Percentiles rank a stretch among this genome's conserved stretches.
Evolutionary conservation across 2,329 filamentous ascomycete species (phyloP).

Genomic region (Nemania bipapillata): DNA sequence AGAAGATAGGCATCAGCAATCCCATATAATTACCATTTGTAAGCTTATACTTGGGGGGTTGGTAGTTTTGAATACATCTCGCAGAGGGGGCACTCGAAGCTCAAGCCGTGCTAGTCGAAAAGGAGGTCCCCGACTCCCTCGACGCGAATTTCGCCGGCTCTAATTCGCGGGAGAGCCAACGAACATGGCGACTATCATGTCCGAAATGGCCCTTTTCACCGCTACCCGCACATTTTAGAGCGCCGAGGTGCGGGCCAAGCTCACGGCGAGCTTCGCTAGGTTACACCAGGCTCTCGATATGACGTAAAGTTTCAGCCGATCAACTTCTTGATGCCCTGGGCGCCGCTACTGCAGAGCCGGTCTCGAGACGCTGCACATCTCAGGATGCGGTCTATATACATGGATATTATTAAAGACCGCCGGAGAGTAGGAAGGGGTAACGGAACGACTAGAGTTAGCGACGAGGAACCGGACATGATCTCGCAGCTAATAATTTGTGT

Average conservation of each 20-base stretch:
- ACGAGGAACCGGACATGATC: constrained; percentile 75
- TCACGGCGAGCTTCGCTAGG: constrained; percentile 76
- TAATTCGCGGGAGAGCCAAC: constrained; percentile 71
- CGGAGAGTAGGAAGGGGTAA: constrained; percentile 52
- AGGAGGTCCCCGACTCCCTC: constrained; percentile 75
- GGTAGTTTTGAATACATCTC: no score
- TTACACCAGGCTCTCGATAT: constrained; percentile 84
- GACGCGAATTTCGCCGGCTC: constrained; percentile 68
- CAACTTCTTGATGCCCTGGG: constrained; percentile 85
- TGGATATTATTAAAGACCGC: constrained; percentile 74
- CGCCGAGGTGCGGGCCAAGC: constrained; percentile 76
- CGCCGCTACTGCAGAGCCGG: constrained; percentile 79
- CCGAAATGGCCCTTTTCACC: constrained; percentile 84
- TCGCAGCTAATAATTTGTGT: constrained; percentile 79
- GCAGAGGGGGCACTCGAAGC: constrained; percentile 69
- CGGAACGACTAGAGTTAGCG: constrained; percentile 54
- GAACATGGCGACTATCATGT: constrained; percentile 74
- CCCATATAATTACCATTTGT: no score
- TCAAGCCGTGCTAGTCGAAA: constrained; percentile 77
- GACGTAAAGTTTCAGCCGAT: constrained; percentile 81
- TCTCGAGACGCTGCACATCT: constrained; percentile 75
- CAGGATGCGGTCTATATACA: constrained; percentile 76
- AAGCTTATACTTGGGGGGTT: no score
- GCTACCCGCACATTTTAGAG: constrained; percentile 80
- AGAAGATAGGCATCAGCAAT: no score